These are phyloP conservation scores for Daldinia bambusicola DNA, from an alignment of 495 filamentous ascomycete genomes.

Conservation along the genomic window DNA sequence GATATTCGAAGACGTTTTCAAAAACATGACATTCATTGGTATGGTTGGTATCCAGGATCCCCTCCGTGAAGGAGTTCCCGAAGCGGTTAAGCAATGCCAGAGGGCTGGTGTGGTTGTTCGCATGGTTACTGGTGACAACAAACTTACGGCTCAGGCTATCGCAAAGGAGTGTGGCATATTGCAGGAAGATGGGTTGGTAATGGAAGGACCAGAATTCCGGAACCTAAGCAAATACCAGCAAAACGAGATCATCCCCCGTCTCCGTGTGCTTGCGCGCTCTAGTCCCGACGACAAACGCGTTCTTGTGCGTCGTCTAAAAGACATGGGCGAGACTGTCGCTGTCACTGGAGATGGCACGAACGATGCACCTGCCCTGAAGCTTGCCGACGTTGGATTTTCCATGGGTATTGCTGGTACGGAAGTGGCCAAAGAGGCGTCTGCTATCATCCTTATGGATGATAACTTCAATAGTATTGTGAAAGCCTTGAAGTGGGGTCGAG, in stretches of 20 bases:
- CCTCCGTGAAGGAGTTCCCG: conserved; percentile 79
- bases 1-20: conserved; percentile 80
- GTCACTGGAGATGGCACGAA: conserved; percentile 93
- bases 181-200: conserved; percentile 74
- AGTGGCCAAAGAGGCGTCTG: conserved; percentile 93
- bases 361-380: conserved; percentile 85
- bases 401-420: conserved; percentile 94
- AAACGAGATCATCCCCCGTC: conserved; percentile 74
- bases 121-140: conserved; percentile 93
- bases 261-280: conserved; percentile 87
- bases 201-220: conserved; percentile 88
- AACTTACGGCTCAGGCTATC: conserved; percentile 83
- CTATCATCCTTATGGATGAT: conserved; percentile 91
- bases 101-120: conserved; percentile 83
- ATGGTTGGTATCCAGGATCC: conserved; percentile 91
- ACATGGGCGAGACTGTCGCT: conserved; percentile 81
- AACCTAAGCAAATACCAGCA: conserved; percentile 76
- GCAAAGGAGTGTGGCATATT: conserved; percentile 86
- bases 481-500: conserved; percentile 88
- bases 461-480: conserved; percentile 90
- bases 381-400: conserved; percentile 89
- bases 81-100: conserved; percentile 78
- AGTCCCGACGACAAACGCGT: conserved; percentile 90
- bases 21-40: conserved; percentile 76
- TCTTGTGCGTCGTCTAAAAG: conserved; percentile 76